Base-by-base conservation (phyloP, 108 stramenopile genomes). In the Schizochytrium sp. region DNA sequence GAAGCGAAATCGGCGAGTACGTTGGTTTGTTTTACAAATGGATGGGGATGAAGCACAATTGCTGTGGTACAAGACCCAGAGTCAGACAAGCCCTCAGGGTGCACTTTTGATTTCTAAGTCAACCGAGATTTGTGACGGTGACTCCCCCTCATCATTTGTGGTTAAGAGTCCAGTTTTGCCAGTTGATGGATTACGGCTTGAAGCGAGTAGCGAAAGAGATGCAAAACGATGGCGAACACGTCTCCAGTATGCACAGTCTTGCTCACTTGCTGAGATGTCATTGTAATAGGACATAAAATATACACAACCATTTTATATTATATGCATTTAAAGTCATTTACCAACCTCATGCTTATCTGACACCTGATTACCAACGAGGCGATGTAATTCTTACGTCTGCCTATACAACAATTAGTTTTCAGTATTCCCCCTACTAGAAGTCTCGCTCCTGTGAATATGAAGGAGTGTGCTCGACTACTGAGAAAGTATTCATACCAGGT, bases 41-140 rank as follows among this genome's bases (percentile, higher is more conserved):
- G 64, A 69, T 38, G 64, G 64, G 12, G 64, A 69, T 44, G 76
- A 55, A 38, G 76, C 53, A 28, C 47, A 83, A 10, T 40, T 83
- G 76, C 2, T 83, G 5, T 83, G 76, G 76, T 83, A 83, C 53
- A 83, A 83, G 53, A n/a, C 76, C 15, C 76, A 83, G 53, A 47
- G 76, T 5, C 76, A 83, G 53, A 55, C 76, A 38, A 55, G 50
- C 15, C 53, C 47, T 10, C 76, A 83, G 45, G 76, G 76, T 2
- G 47, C 50, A 5, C 15, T 83, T n/a, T n/a, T 83, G 1, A 83
- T 83, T 55, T 83, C 76, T n/a, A 17, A 42, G 28, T 49, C 47
- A 8, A 83, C 28, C 76, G 3, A 55, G 28, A 42, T 83, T 28
- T 19, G 76, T 53, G 64, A 44, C 12, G 64, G 64, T 44, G 28